Evolutionary conservation across 2,329 filamentous ascomycete species (phyloP).

Genomic region (Celoporthe dispersa): DNA sequence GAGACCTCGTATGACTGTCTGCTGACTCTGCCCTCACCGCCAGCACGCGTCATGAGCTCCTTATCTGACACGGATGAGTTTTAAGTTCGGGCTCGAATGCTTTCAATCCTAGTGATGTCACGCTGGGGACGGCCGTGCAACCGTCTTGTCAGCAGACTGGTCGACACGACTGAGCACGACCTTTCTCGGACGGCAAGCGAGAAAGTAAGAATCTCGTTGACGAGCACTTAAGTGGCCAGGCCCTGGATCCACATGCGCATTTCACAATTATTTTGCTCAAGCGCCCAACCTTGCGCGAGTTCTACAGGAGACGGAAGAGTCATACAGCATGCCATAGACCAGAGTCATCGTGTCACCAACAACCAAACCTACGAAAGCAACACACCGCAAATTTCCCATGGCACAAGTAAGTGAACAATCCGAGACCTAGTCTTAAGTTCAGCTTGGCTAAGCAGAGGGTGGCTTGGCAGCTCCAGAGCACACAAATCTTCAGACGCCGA

Average conservation of each 20-base stretch:
- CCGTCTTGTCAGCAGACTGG: neutral
- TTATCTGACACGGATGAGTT: neutral
- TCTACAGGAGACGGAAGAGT: neutral
- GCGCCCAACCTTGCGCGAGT: neutral
- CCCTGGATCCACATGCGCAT: neutral
- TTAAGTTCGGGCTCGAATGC: neutral
- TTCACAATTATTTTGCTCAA: neutral
- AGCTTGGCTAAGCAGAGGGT: neutral
- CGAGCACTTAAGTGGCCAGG: neutral
- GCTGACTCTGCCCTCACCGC: slow-evolving; percentile 31
- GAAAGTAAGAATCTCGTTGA: neutral
- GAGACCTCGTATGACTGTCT: slow-evolving; percentile 18
- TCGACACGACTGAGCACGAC: neutral
- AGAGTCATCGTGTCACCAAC: slow-evolving; percentile 1
- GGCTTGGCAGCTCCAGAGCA: neutral
- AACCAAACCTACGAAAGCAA: neutral
- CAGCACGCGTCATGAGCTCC: neutral
- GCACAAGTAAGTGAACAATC: neutral
- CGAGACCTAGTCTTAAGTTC: neutral
- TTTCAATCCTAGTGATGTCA: neutral
- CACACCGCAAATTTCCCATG: neutral
- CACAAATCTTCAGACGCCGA: neutral
- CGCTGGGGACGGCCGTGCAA: neutral
- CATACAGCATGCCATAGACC: neutral
- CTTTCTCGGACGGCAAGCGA: neutral